These are phyloP conservation scores for Tolypocladium paradoxum DNA, from an alignment of 2,329 filamentous ascomycete species.

Conservation along the genomic window DNA sequence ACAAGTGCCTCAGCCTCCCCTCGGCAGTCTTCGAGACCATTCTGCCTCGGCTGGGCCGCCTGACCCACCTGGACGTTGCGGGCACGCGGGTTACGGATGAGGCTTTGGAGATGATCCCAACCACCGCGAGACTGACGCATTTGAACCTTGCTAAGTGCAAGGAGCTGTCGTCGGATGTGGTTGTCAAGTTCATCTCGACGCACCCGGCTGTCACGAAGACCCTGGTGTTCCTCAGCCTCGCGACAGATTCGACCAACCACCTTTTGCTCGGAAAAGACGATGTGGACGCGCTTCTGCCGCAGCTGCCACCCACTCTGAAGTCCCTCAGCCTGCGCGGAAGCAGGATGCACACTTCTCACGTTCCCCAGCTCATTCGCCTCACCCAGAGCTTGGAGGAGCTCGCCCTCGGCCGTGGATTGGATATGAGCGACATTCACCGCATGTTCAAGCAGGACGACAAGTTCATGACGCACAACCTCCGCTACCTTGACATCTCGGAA, in stretches of 20 bases:
- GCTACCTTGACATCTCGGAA: constrained; percentile 69
- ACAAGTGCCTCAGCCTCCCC: constrained; percentile 66
- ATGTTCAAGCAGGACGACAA: constrained; percentile 45
- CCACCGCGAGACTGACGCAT: constrained; percentile 63
- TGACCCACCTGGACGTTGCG: constrained; percentile 72
- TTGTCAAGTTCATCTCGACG: constrained; percentile 59
- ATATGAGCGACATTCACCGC: constrained; percentile 52
- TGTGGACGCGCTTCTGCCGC: constrained; percentile 52
- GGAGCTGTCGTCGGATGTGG: constrained; percentile 51
- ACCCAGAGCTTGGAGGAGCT: constrained; percentile 66
- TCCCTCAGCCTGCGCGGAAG: constrained; percentile 70
- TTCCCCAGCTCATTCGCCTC: constrained; percentile 51
- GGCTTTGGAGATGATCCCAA: constrained; percentile 59
- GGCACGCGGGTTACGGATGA: constrained; percentile 65
- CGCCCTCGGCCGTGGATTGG: constrained; percentile 58
- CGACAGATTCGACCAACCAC: constrained; percentile 61
- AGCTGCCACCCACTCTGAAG: constrained; percentile 54
- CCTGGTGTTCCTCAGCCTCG: constrained; percentile 62
- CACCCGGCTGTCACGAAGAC: constrained; percentile 57
- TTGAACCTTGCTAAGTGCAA: constrained; percentile 70
- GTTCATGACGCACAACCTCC: constrained; percentile 45
- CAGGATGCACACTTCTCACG: constrained; percentile 54
- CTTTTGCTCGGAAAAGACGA: constrained; percentile 58
- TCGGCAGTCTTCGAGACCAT: constrained; percentile 56
- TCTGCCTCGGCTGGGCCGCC: constrained; percentile 55